Conservation (phyloP, 31 red algal species). For the Bonnemaisonia californica region DNA sequence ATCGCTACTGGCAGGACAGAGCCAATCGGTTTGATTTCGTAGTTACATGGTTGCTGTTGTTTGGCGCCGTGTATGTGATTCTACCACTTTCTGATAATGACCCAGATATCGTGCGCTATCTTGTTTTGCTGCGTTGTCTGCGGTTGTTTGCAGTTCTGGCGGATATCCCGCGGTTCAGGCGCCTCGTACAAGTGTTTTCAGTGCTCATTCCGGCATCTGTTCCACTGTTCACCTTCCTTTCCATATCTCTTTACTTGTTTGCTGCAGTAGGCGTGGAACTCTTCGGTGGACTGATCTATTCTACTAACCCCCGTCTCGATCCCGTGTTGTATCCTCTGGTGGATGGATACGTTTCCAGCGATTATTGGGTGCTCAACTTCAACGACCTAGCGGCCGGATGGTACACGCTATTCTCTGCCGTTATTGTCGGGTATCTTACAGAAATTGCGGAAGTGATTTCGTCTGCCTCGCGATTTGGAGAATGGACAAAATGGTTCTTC, state of each 20-base stretch:
- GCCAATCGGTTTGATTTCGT: constrained; percentile 82
- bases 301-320: constrained; percentile 68
- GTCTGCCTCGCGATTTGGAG: constrained; percentile 50
- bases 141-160: constrained; percentile 63
- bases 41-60: constrained; percentile 60
- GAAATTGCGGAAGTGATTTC: constrained; percentile 70
- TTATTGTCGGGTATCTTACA: constrained; percentile 78
- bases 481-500: constrained; percentile 80
- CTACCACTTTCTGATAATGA: constrained; percentile 57
- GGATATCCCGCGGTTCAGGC: constrained; percentile 60
- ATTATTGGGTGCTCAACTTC: constrained; percentile 83
- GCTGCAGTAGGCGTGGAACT: constrained; percentile 67
- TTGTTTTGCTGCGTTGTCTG: constrained; percentile 66
- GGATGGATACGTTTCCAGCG: constrained; percentile 54
- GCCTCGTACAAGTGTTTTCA: constrained; percentile 67
- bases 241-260: constrained; percentile 72
- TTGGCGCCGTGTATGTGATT: constrained; percentile 50
- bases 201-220: constrained; percentile 74
- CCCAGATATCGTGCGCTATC: constrained; percentile 53
- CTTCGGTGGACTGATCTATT: constrained; percentile 76
- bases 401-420: constrained; percentile 72
- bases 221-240: constrained; percentile 79
- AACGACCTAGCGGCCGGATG: constrained; percentile 83
- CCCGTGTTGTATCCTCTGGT: constrained; percentile 40
- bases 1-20: constrained; percentile 68